Conservation (phyloP, 2,329 filamentous ascomycete genomes). For the Monosporascus sp. region DNA sequence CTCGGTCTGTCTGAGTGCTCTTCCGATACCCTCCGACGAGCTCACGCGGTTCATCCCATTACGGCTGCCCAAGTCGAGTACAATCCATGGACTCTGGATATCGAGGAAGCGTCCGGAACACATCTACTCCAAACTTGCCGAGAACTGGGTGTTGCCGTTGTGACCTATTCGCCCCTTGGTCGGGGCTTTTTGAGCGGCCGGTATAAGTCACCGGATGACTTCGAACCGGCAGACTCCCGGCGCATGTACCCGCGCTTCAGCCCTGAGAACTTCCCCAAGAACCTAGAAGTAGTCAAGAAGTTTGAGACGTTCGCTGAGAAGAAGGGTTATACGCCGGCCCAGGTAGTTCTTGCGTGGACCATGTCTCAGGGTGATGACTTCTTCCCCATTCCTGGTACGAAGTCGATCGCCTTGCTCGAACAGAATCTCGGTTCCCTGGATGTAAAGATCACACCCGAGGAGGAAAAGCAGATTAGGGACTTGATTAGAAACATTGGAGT, state of each 20-base stretch:
- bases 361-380: constrained; percentile 47
- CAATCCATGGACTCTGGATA: constrained; percentile 14
- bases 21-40: constrained; percentile 41
- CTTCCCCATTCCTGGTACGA: constrained; percentile 40
- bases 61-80: constrained; percentile 46
- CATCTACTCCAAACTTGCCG: background rate
- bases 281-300: constrained; percentile 42
- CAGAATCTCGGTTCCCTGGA: background rate
- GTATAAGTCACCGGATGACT: constrained; percentile 34
- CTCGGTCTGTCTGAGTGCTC: constrained; percentile 44
- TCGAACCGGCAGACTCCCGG: constrained; percentile 42
- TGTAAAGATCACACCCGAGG: too few species aligned
- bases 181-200: constrained; percentile 44
- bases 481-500: too few species aligned
- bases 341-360: constrained; percentile 54
- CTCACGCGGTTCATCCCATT: constrained; percentile 41
- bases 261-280: constrained; percentile 46
- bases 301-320: constrained; percentile 40
- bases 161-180: constrained; percentile 47
- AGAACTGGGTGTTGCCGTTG: constrained; percentile 34
- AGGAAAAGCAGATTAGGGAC: too few species aligned
- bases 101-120: constrained; percentile 15
- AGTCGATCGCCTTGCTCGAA: background rate
- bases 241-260: constrained; percentile 39
- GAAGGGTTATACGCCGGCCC: constrained; percentile 43